These are phyloP conservation scores for Saccharomycopsis vini DNA, from an alignment of 805 yeast species.

Conservation along the genomic window DNA sequence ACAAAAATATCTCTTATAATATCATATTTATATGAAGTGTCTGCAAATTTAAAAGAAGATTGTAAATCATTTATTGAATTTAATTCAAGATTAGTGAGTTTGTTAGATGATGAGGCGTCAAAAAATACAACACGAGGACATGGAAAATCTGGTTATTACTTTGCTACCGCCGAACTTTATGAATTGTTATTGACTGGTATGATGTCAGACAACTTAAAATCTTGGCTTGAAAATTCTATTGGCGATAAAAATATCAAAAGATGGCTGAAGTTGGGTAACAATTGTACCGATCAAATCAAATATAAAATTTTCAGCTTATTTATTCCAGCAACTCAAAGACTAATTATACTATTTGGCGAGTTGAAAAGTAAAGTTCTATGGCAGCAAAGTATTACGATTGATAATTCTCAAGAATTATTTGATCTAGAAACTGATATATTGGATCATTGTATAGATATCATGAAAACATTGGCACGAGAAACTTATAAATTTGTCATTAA, in stretches of 20 bases:
- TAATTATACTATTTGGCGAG: slow-evolving; percentile 37
- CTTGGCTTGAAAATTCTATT: slow-evolving; percentile 55
- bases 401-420: slow-evolving; percentile 6
- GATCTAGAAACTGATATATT: not conserved
- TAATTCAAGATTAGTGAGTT: slow-evolving; percentile 27
- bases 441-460: slow-evolving; percentile 14
- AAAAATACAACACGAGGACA: slow-evolving; percentile 14
- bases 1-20: slow-evolving; percentile 28
- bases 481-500: slow-evolving; percentile 32
- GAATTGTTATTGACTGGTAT: slow-evolving; percentile 44
- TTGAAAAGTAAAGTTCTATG: slow-evolving; percentile 32
- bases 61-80: slow-evolving; percentile 32
- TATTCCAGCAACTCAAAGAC: slow-evolving; percentile 48
- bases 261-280: slow-evolving; percentile 43
- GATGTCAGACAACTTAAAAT: slow-evolving; percentile 38
- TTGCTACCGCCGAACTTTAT: slow-evolving; percentile 33
- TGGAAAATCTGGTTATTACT: slow-evolving; percentile 22
- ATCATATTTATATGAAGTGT: slow-evolving; percentile 28
- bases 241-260: slow-evolving; percentile 59
- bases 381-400: not conserved
- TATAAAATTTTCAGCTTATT: slow-evolving; percentile 40
- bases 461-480: slow-evolving; percentile 24
- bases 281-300: slow-evolving; percentile 41
- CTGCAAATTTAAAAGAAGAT: slow-evolving; percentile 25
- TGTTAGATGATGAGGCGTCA: slow-evolving; percentile 28